These are phyloP conservation scores for Papilionanthe hybrid DNA, from an alignment of 116 monocot genomes.

Conservation along the genomic window DNA sequence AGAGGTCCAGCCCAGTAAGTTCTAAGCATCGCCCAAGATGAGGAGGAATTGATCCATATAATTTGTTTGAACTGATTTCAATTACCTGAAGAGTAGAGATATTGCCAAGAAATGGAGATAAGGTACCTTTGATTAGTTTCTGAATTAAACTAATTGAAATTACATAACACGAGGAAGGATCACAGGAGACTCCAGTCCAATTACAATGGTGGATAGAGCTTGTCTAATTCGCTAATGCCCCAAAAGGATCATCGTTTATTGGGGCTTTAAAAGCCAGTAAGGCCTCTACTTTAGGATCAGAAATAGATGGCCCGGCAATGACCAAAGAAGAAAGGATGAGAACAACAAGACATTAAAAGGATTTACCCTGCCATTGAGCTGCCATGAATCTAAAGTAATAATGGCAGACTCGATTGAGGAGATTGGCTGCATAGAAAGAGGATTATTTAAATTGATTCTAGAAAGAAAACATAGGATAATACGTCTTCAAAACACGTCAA, in stretches of 20 bases:
- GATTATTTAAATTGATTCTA: not conserved
- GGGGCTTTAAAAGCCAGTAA: conserved; percentile 60
- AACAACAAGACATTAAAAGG: conserved; percentile 1
- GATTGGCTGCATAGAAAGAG: not conserved
- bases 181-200: conserved; percentile 72
- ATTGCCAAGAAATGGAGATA: conserved; percentile 71
- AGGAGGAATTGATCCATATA: conserved; percentile 54
- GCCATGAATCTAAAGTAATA: conserved; percentile 1
- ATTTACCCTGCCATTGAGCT: not conserved
- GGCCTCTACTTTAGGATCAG: conserved; percentile 45
- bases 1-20: conserved; percentile 33
- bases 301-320: not conserved
- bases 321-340: conserved; percentile 6
- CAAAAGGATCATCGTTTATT: conserved; percentile 59
- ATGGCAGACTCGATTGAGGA: not conserved
- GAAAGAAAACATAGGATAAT: not conserved
- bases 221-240: conserved; percentile 45
- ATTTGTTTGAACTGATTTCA: conserved; percentile 50
- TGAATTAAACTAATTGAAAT: conserved; percentile 36
- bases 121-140: conserved; percentile 42
- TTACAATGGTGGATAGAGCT: conserved; percentile 43
- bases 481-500: not conserved
- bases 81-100: conserved; percentile 70
- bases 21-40: conserved; percentile 47
- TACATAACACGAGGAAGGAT: conserved; percentile 34